Conservation (phyloP, 352 stramenopile genomes). For the Phytophthora hybrid region DNA sequence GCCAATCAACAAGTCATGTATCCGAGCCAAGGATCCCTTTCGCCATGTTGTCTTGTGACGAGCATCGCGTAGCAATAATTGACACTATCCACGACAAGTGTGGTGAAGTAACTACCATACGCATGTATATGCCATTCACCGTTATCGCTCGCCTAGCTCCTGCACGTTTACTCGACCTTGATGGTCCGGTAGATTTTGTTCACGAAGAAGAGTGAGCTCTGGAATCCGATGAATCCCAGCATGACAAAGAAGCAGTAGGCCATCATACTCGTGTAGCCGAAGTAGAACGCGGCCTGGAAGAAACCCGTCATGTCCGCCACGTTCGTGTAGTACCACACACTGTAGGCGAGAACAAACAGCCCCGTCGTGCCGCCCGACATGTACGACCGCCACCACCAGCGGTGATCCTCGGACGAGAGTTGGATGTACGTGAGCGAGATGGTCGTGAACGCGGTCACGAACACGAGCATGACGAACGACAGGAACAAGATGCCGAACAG, state of each 20-base stretch:
- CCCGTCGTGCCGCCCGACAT: constrained; percentile 95
- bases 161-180: constrained; percentile 92
- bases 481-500: constrained; percentile 98
- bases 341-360: constrained; percentile 97
- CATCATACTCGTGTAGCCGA: constrained; percentile 98
- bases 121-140: background rate
- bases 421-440: constrained; percentile 98
- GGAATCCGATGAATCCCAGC: constrained; percentile 97
- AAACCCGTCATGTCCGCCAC: constrained; percentile 96
- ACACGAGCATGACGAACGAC: constrained; percentile 95
- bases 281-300: constrained; percentile 97
- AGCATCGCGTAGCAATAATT: background rate
- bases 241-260: constrained; percentile 98
- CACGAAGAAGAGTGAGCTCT: constrained; percentile 96
- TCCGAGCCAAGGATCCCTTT: constrained; percentile 17
- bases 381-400: constrained; percentile 98
- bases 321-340: constrained; percentile 96
- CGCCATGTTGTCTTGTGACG: constrained; percentile 16
- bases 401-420: constrained; percentile 96
- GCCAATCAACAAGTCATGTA: constrained; percentile 20
- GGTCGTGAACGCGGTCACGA: constrained; percentile 97
- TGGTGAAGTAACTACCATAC: background rate
- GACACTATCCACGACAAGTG: background rate
- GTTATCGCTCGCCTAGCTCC: background rate
- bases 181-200: constrained; percentile 98